Conservation (phyloP, 441 rosid genomes). For the Arabidopsis lyrata region DNA sequence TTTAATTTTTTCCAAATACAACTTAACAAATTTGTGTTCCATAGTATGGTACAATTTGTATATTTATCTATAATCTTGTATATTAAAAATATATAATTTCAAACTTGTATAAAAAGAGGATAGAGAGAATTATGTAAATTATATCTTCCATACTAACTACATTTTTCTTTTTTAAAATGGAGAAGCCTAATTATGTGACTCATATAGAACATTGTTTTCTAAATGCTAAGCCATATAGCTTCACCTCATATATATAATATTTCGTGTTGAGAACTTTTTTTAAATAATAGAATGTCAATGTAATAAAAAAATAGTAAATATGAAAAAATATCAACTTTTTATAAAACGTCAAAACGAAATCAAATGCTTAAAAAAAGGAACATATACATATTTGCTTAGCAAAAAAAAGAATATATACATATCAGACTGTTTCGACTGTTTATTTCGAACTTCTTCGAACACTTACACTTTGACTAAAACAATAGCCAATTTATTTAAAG, state of each 20-base stretch:
- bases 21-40: not conserved
- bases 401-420: not conserved
- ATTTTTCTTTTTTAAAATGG: not conserved
- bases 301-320: not conserved
- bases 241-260: no score
- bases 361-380: no score
- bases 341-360: not conserved
- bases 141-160: not conserved
- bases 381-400: no score
- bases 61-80: slow-evolving; percentile 12
- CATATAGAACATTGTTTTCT: slow-evolving; percentile 4
- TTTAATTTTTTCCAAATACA: slow-evolving; percentile 18
- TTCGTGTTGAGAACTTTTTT: no score
- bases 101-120: not conserved
- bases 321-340: slow-evolving; percentile 20
- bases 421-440: no score
- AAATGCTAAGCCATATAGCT: no score
- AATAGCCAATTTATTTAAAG: not conserved
- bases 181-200: not conserved
- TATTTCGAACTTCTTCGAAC: not conserved
- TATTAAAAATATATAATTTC: not conserved
- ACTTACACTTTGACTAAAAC: not conserved
- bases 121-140: not conserved
- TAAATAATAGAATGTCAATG: no score
- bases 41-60: not conserved